A percentile compares a stretch with the other conserved stretches of the same genome.
These are phyloP conservation scores for Yarrowia yakushimensis DNA, from an alignment of 805 yeast species.

Conservation along the genomic window DNA sequence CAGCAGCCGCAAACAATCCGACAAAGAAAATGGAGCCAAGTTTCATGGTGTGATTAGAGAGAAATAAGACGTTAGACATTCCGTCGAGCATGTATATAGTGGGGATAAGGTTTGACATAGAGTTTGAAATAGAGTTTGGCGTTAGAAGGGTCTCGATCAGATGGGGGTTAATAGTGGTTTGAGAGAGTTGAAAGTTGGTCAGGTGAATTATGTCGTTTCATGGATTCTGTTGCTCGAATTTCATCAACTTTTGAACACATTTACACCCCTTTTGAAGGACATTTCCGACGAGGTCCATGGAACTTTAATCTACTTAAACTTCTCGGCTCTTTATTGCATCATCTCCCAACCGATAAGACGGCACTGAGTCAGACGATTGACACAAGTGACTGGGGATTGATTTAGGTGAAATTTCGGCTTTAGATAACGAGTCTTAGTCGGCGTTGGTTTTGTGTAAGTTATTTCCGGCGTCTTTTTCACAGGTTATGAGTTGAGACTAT, in stretches of 20 bases:
- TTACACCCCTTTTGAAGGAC: neutral
- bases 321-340: neutral
- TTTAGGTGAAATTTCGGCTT: no score
- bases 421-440: no score
- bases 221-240: no score
- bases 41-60: no score
- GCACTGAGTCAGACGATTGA: conserved; percentile 21
- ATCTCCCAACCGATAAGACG: conserved; percentile 12
- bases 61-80: no score
- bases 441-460: no score
- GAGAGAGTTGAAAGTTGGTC: no score
- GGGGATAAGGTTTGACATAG: neutral
- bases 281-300: neutral
- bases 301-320: neutral
- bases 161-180: no score
- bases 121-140: neutral
- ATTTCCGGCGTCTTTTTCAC: neutral
- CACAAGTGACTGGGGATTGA: no score
- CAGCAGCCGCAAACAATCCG: neutral
- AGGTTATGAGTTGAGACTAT: neutral
- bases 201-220: no score
- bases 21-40: neutral
- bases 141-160: neutral
- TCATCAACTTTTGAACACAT: neutral
- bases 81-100: no score